phyloP scores from a whole-genome alignment of 140 eudicot species.

The Flaveria floridana region DNA sequence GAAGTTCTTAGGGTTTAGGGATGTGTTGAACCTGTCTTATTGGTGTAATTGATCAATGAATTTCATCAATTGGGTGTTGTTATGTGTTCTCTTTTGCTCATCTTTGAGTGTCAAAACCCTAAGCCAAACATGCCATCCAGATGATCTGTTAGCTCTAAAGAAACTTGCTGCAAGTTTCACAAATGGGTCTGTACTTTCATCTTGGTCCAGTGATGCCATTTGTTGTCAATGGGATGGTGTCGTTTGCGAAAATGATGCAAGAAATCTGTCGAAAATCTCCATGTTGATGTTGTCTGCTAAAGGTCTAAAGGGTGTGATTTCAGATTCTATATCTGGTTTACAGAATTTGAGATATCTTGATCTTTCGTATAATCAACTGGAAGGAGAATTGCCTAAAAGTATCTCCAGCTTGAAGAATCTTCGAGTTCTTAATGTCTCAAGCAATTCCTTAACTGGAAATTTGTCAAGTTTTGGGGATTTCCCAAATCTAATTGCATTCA shows the following conservation, averaged over 20 bases:
- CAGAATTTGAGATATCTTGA: slow-evolving; percentile 55
- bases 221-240: slow-evolving; percentile 96
- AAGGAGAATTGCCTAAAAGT: slow-evolving; percentile 56
- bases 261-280: slow-evolving; percentile 36
- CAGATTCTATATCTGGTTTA: slow-evolving; percentile 52
- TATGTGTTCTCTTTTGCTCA: slow-evolving; percentile 41
- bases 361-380: slow-evolving; percentile 69
- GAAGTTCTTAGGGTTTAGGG: slow-evolving; percentile 13
- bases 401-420: slow-evolving; percentile 62
- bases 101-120: slow-evolving; percentile 43
- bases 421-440: slow-evolving; percentile 60
- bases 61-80: slow-evolving; percentile 42
- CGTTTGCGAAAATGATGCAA: slow-evolving; percentile 46
- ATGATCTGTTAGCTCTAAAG: slow-evolving; percentile 64
- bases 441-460: slow-evolving; percentile 63
- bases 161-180: slow-evolving; percentile 54
- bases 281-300: slow-evolving; percentile 48
- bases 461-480: slow-evolving; percentile 50
- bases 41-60: slow-evolving; percentile 31
- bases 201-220: slow-evolving; percentile 52
- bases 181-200: slow-evolving; percentile 49
- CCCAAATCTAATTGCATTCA: slow-evolving; percentile 60
- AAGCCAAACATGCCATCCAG: slow-evolving; percentile 58
- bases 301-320: slow-evolving; percentile 64
- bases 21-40: background rate